Conservation (phyloP, 108 stramenopile species). For the Hondaea fermentalgiana region DNA sequence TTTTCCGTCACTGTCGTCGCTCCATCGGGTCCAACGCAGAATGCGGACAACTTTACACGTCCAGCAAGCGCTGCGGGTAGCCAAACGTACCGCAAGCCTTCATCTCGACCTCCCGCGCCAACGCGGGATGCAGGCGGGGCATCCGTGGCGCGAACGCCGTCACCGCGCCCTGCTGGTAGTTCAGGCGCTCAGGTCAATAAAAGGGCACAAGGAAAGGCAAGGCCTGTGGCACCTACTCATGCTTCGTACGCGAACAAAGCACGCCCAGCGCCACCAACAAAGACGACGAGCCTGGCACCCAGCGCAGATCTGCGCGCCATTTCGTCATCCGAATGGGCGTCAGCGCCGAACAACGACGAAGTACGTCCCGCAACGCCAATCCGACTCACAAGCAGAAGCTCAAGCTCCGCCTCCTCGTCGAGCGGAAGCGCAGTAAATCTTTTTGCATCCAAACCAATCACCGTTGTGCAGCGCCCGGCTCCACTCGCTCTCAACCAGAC, state of each 20-base stretch:
- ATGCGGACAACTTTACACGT: neutral
- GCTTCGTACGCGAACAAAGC: no score
- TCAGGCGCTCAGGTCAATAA: no score
- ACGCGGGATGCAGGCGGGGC: no score
- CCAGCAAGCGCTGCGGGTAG: neutral
- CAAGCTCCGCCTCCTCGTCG: neutral
- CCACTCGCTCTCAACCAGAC: neutral
- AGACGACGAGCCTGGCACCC: no score
- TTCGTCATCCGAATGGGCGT: neutral
- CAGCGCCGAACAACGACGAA: neutral
- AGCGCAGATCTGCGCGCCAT: neutral
- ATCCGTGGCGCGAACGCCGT: no score
- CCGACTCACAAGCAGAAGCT: neutral
- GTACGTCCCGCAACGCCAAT: neutral
- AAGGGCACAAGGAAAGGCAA: no score
- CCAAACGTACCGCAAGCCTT: no score
- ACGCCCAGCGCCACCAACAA: no score
- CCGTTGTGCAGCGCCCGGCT: neutral
- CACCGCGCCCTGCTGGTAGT: no score
- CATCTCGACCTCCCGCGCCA: no score
- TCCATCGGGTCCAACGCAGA: neutral
- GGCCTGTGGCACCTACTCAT: no score
- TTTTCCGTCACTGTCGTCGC: neutral
- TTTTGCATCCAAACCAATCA: neutral
- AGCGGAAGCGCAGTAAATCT: neutral